Base-by-base conservation (phyloP, 345 rosid species). In the Camelina laxa region DNA sequence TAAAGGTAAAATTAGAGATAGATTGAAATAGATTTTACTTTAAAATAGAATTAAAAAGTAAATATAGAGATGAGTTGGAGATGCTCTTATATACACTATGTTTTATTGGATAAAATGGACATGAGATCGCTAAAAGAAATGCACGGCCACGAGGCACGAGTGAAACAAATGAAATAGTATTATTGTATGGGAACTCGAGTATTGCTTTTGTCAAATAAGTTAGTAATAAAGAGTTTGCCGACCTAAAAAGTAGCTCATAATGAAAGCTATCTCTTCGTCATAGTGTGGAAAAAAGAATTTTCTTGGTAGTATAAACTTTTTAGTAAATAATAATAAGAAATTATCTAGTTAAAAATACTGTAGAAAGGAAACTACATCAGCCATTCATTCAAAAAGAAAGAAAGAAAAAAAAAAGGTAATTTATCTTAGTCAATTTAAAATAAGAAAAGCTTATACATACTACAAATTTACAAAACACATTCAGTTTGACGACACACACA, bases 181-280 rank as follows among this genome's bases (percentile, higher is more conserved):
- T 27, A 27, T 27, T 27, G 30, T 27, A 27, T 27, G 30, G 30
- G 30, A 27, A 27, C 30, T 27, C 30, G 30, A 27, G 30, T 27
- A 27, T 27, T 9, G 41, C 42, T 45, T 38, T 72, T 12, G 60
- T 31, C 38, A 47, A 36, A 36, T 61, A 38, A n/a, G 27, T 3
- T 24, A 9, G 5, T 58, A 20, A 42, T 0, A 60, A 14, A 2
- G 9, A 61, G 14, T 19, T 53, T 64, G 65, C 71, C 70, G 70
- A 73, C 70, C 48, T 64, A 42, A 73, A 42, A 55, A 65, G 77
- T 64, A 51, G 76, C 12, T 51, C 41, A 72, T 39, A 72, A 61
- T 38, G 68, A 49, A 15, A 71, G 38, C 68, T 50, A 27, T 70
- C 0, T 30, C 13, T 31, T 50, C 55, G 20, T 16, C 20, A 58